Conservation (phyloP, 345 rosid genomes). For the Arabidopsis arenosa region DNA sequence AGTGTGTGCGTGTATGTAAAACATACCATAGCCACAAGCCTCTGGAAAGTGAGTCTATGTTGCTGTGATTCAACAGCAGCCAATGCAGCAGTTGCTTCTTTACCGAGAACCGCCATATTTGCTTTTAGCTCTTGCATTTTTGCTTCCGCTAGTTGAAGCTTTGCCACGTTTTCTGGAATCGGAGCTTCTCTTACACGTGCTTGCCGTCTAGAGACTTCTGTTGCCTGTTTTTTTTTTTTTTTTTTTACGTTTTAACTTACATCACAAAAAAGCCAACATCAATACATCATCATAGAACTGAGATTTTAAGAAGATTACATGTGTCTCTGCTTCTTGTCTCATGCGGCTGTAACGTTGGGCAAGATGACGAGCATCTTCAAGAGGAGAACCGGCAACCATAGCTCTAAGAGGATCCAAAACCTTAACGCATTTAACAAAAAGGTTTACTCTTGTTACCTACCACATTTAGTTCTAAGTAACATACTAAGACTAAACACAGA, state of each 20-base stretch:
- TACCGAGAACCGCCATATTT: conserved; percentile 95
- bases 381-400: conserved; percentile 72
- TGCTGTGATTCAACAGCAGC: conserved; percentile 98
- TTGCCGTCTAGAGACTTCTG: conserved; percentile 80
- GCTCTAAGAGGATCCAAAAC: conserved; percentile 94
- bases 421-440: conserved; percentile 14
- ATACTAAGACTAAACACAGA: conserved; percentile 3
- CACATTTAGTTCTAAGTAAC: not conserved
- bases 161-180: conserved; percentile 88
- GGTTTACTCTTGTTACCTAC: not conserved
- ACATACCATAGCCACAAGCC: conserved; percentile 87
- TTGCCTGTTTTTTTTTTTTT: conserved; percentile 64
- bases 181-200: conserved; percentile 81
- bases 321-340: conserved; percentile 97
- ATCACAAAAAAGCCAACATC: conserved; percentile 39
- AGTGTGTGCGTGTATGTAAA: not conserved
- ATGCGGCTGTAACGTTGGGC: conserved; percentile 98
- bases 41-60: conserved; percentile 86
- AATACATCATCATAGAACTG: not conserved
- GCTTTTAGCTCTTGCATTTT: conserved; percentile 84
- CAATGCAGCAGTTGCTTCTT: conserved; percentile 96
- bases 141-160: conserved; percentile 84
- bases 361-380: conserved; percentile 96
- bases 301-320: conserved; percentile 54
- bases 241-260: conserved; percentile 46